A percentile compares a stretch with the other conserved stretches of the same genome.
Evolutionary conservation across 2,329 filamentous ascomycete genomes (phyloP).

Genomic region (Pseudogymnoascus sp.): DNA sequence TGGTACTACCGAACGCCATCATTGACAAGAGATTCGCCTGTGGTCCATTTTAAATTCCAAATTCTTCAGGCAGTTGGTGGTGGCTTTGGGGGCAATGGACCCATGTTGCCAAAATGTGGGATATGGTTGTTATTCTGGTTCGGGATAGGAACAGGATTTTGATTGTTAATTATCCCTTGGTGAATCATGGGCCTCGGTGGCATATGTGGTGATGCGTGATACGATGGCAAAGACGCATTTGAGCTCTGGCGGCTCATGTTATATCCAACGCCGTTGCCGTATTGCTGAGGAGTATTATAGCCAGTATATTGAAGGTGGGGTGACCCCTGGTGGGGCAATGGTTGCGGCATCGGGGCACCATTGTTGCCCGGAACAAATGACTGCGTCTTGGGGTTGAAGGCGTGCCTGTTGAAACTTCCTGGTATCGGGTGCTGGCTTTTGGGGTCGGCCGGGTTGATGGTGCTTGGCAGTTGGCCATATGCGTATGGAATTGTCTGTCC

Average conservation of each 20-base stretch:
- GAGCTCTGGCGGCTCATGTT: conserved; percentile 29
- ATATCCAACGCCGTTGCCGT: conserved; percentile 26
- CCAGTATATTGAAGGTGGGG: conserved; percentile 37
- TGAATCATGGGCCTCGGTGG: conserved; percentile 28
- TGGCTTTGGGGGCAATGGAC: conserved; percentile 46
- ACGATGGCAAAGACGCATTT: conserved; percentile 28
- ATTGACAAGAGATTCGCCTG: conserved; percentile 3
- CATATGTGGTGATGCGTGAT: conserved; percentile 29
- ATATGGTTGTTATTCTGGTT: conserved; percentile 33
- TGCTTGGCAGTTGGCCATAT: conserved; percentile 68
- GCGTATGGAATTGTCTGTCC: conserved; percentile 50
- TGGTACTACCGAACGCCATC: conserved; percentile 8
- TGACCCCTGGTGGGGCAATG: conserved; percentile 26
- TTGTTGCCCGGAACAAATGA: conserved; percentile 69
- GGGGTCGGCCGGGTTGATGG: conserved; percentile 60
- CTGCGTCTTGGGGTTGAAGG: conserved; percentile 91
- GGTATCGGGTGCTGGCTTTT: conserved; percentile 75
- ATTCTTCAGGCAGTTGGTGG: conserved; percentile 32
- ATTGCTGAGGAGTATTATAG: conserved; percentile 25
- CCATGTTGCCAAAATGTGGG: conserved; percentile 46
- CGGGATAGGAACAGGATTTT: not conserved
- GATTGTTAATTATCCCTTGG: conserved; percentile 19
- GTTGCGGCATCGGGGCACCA: conserved; percentile 38
- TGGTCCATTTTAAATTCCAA: conserved; percentile 6
- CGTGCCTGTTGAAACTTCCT: conserved; percentile 73